Evolutionary conservation across 2,329 filamentous ascomycete species (phyloP).

Genomic region (Lecanicillium sp.): DNA sequence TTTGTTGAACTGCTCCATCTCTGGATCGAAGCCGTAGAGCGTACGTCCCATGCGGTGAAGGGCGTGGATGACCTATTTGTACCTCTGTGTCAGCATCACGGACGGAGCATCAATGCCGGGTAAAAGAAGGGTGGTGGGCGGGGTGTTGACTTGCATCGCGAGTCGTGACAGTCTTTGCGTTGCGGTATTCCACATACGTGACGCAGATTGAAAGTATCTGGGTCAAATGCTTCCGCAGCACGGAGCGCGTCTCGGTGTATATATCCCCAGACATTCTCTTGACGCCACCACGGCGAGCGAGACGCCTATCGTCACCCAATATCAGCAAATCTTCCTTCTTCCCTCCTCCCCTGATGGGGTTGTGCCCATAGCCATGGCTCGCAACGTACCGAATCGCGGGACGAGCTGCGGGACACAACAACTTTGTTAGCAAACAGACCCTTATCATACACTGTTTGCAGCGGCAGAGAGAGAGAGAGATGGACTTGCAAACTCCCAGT

Average conservation of each 20-base stretch:
- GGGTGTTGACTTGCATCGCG: constrained; percentile 45
- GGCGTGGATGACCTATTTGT: constrained; percentile 46
- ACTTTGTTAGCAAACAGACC: too few relatives aligned
- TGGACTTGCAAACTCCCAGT: constrained; percentile 12
- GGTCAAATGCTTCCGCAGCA: constrained; percentile 36
- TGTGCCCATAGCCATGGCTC: neutral
- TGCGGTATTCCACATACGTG: constrained; percentile 46
- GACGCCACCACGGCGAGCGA: constrained; percentile 70
- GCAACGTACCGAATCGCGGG: constrained; percentile 13
- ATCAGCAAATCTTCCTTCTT: neutral
- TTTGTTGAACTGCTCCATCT: constrained; percentile 18
- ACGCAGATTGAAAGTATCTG: constrained; percentile 49
- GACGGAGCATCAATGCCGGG: constrained; percentile 4
- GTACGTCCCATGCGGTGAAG: constrained; percentile 44
- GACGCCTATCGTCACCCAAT: constrained; percentile 42
- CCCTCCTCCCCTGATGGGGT: neutral
- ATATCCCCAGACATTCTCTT: constrained; percentile 63
- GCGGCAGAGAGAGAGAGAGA: neutral
- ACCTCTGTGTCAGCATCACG: neutral
- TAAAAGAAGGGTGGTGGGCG: neutral
- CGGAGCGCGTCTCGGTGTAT: constrained; percentile 55
- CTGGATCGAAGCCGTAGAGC: constrained; percentile 53
- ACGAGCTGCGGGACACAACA: constrained; percentile 6
- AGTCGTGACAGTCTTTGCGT: constrained; percentile 57
- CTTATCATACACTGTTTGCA: too few relatives aligned